Base-by-base conservation (phyloP, 768 basidiomycete species). In the Cyclocybe aegerita region DNA sequence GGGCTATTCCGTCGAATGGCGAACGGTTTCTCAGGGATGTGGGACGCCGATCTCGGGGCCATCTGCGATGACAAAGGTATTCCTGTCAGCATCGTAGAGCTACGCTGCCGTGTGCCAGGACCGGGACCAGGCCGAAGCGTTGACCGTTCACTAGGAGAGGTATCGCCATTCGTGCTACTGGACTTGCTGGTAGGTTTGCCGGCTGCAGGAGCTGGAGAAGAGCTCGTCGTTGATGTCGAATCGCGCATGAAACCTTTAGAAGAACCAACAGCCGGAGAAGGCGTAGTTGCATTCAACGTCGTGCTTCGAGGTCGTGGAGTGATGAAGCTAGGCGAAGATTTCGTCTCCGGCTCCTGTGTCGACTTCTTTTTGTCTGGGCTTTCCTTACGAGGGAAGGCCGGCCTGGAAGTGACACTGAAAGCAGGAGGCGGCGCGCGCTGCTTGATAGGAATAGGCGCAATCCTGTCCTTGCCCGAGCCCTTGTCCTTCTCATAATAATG, bases 331-430 rank as follows among this genome's bases (percentile, higher is more conserved):
- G 52, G 37, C 49, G 46, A 41, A 29, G 40, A 4, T 7, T n/a
- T 52, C 10, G 32, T 45, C 14, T 45, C 47, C 17, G 43, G 14
- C 17, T 29, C 42, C 29, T 44, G 45, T 10, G 49, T 38, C 6
- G 50, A 39, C 6, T 36, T 48, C 10, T 40, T 38, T 4, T 52
- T 40, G 10, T 46, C 46, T 11, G 41, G 60, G 52, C 58, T 71
- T 44, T 63, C 61, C 29, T 2, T 23, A 23, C 23, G 23, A 23
- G 23, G 23, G 23, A 79, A 62, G 42, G 73, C 69, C 15, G 83
- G 83, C 15, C 84, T 68, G 14, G 83, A 84, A 2, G 79, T 82
- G 40, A 86, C 84, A 51, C 79, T 80, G 58, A 86, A 86, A 23
- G 82, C 70, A 6, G 81, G 76, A 8, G 75, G 75, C 4, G 82